phyloP scores from a whole-genome alignment of 768 basidiomycete genomes.

The Sporobolomyces phaffii region DNA sequence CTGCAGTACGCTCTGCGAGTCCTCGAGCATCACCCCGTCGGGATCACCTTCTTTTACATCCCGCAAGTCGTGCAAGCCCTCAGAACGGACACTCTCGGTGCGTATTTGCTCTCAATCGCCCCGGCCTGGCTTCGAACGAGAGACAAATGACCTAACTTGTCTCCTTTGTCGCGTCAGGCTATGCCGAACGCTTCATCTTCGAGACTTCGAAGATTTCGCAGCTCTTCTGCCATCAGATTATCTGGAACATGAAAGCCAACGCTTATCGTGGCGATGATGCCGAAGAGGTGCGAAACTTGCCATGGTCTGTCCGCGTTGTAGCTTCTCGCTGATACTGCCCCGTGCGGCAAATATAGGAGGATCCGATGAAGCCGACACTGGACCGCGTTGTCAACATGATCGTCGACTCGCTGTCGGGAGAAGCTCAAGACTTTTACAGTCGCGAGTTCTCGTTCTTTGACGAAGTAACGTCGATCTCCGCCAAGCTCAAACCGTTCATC shows the following conservation, averaged over 20 bases:
- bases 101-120: constrained; percentile 31
- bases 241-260: constrained; percentile 99
- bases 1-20: constrained; percentile 96
- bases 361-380: constrained; percentile 92
- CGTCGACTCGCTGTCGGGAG: constrained; percentile 77
- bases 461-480: constrained; percentile 95
- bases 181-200: constrained; percentile 89
- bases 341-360: constrained; percentile 56
- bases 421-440: constrained; percentile 81
- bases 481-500: constrained; percentile 92
- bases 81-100: constrained; percentile 80
- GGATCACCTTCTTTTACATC: constrained; percentile 95
- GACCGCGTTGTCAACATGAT: constrained; percentile 76
- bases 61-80: constrained; percentile 97
- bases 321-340: background rate
- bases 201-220: constrained; percentile 97
- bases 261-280: constrained; percentile 85
- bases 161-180: too few relatives aligned
- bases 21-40: constrained; percentile 87
- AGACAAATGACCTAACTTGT: too few relatives aligned
- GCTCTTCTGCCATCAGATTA: constrained; percentile 96
- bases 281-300: constrained; percentile 59
- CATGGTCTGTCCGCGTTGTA: too few relatives aligned
- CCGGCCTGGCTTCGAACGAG: background rate
- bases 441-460: constrained; percentile 93